Evolutionary conservation across 2,329 filamentous ascomycete genomes (phyloP), one percentile per base, ranked within the genome.

Genomic region (Paraphaeosphaeria minitans): DNA sequence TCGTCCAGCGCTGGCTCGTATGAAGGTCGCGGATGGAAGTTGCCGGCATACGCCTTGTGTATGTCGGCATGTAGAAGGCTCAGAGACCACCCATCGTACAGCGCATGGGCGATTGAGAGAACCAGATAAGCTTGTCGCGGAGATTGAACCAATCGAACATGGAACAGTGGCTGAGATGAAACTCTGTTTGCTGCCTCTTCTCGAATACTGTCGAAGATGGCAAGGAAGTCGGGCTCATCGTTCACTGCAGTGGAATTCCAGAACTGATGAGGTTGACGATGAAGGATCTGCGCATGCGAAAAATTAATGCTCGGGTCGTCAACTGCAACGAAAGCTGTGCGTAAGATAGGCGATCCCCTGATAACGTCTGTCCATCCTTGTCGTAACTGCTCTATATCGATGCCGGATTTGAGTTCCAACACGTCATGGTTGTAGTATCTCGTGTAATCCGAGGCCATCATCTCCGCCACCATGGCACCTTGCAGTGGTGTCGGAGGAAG

Each of bases 21-120:
- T 0, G 79, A 72, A 10, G 82, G 79, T 4, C 87, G 81, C 1
- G 73, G 39, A 2, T 66, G 63, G 12, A 79, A 72, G 0, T 72
- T 62, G 4, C 79, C 79, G 4, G 79, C 49, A 62, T 96, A 96
- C 1, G 88, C 86, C n/a, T 76, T 79, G 16, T 82, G 75, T 0
- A 97, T 83, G 67, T 95, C 87, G 45, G 83, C 80, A 66, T 95
- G 92, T 1, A 97, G 76, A 16, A 96, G 78, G 3, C 82, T 81
- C 13, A 97, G 83, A 2, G 93, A 96, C 85, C 89, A 93, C 0
- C 93, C 93, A 70, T 97, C 93, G 65, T 97, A 97, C 21, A 97
- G 81, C 1, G 93, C 92, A 75, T 97, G 93, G 0, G 93, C 85
- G 41, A 97, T 87, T 0, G 92, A 93, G 1, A 97, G 73, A 4